Base-by-base conservation (phyloP, 1,284 basidiomycete species). In the Schizophyllum amplum region DNA sequence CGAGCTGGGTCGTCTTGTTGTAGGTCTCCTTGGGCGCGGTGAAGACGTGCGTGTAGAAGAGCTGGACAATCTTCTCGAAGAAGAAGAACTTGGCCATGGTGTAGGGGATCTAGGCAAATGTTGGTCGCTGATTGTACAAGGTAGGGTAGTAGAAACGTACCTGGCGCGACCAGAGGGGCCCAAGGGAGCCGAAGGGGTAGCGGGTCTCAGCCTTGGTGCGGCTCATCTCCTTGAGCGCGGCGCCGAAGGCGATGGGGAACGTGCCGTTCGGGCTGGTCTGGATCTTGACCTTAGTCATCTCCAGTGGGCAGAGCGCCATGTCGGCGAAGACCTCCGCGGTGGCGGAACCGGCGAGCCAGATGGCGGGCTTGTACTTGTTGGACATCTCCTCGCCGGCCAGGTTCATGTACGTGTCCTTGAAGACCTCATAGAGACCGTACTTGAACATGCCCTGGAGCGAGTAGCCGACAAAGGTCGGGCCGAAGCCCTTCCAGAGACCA, bases 391-490 rank as follows among this genome's bases (percentile, higher is more conserved):
- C 79, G 63, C 93, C 93, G 59, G 92, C 85, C 59, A 84, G 66
- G 77, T 94, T 92, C 76, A 88, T 87, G 78, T 94, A 91, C 62
- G 75, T 65, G 72, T 96, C 92, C 81, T 98, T 98, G 88, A 95
- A 98, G 70, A 90, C 74, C 76, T 96, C 94, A 74, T 97, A 96
- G 71, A 93, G 89, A 76, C 93, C 93, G 73, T 92, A 97, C 77
- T 98, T 98, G 84, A 94, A 91, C 79, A 94, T 84, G 69, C 94
- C 96, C 76, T 98, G 96, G 65, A 96, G 81, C 21, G 94, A 90
- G 80, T 98, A 98, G 59, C 95, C 95, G 72, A 96, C 78, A 65
- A 93, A 79, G 56, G 93, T 95, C 55, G 92, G 92, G 52, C 92
- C 92, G 69, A 98, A 81, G 67, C 95, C 96, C 70, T 96, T 98